Percentiles rank a stretch among this genome's conserved stretches.
Evolutionary conservation across 177 flowering plant species (phyloP).

Genomic region (Vitis hybrid): DNA sequence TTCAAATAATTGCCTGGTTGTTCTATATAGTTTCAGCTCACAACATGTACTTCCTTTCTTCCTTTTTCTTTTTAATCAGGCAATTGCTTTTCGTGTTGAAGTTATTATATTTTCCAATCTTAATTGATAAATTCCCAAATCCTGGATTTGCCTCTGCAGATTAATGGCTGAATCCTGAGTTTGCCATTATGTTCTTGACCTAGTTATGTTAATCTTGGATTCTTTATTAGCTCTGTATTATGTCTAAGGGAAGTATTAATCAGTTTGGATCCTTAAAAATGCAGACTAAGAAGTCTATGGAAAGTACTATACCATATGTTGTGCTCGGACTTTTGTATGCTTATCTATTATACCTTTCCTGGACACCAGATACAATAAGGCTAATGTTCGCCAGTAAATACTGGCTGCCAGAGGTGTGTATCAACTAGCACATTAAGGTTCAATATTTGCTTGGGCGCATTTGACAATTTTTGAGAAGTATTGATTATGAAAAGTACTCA

Average conservation of each 20-base stretch:
- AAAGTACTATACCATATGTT: slow-evolving; percentile 72
- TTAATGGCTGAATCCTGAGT: no score
- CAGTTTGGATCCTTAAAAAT: slow-evolving; percentile 9
- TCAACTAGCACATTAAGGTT: neutral
- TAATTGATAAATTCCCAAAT: no score
- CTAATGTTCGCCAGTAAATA: slow-evolving; percentile 86
- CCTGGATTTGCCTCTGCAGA: no score
- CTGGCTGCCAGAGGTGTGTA: slow-evolving; percentile 89
- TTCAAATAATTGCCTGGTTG: no score
- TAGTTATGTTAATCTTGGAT: neutral
- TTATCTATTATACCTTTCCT: slow-evolving; percentile 80
- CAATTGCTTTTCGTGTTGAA: no score
- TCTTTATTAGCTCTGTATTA: neutral
- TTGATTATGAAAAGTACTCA: neutral
- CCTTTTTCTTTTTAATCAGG: neutral
- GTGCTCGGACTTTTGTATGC: slow-evolving; percentile 76
- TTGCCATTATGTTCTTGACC: neutral
- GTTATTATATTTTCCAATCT: no score
- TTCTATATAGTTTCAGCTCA: no score
- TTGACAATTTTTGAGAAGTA: no score
- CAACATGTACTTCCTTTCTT: neutral
- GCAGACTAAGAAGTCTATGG: slow-evolving; percentile 82
- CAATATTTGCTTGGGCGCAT: neutral
- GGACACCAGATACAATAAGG: slow-evolving; percentile 88
- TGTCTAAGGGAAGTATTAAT: neutral